phyloP scores from a whole-genome alignment of 2,329 filamentous ascomycete species.

The Aspergillus fumigatiaffinis region DNA sequence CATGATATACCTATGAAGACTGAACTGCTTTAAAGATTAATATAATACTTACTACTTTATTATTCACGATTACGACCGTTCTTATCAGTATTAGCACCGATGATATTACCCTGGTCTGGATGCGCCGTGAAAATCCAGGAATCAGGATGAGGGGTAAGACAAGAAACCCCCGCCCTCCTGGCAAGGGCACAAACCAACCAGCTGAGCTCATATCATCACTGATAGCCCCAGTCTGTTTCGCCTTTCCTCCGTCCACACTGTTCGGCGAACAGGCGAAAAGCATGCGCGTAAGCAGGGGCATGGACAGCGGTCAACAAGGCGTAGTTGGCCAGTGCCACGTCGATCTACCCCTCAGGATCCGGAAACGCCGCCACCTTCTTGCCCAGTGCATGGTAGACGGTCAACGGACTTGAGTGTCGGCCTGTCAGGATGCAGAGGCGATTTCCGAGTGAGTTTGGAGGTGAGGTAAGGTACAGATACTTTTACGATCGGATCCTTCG shows the following conservation, averaged over 20 bases:
- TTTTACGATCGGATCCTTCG: constrained; percentile 6
- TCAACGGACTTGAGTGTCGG: not conserved
- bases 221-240: not conserved
- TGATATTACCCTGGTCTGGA: not conserved
- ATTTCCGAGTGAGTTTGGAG: constrained; percentile 4
- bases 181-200: not conserved
- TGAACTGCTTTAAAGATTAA: not conserved
- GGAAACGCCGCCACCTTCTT: not conserved
- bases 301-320: not conserved
- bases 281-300: not conserved
- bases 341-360: not conserved
- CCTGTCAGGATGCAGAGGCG: not conserved
- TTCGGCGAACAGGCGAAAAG: not conserved
- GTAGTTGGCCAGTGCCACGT: not conserved
- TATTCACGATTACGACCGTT: not conserved
- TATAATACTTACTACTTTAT: not conserved
- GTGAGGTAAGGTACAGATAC: constrained; percentile 9
- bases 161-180: not conserved
- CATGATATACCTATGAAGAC: too few species aligned
- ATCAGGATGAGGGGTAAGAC: not conserved
- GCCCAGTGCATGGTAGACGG: not conserved
- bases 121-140: not conserved
- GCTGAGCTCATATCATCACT: not conserved
- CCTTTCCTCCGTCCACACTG: too few species aligned
- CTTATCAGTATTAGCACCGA: not conserved